Base-by-base conservation (phyloP, 345 rosid species). In the Gossypium bickii region DNA sequence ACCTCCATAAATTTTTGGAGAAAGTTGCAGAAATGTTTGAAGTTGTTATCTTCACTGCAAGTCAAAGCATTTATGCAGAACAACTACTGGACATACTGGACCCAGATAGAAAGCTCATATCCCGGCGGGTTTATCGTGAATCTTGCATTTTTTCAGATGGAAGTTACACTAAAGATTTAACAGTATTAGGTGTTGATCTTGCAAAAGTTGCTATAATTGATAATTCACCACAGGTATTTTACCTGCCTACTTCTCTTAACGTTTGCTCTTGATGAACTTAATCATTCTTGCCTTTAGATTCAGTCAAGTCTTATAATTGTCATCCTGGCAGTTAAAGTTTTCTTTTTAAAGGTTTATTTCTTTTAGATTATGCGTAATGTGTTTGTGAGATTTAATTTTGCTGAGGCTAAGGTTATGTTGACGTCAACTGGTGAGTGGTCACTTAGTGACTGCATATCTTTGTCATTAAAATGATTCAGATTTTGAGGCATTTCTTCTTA, bases 131-230 rank as follows among this genome's bases (percentile, higher is more conserved):
- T 78, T 93, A 92, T 83, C 98, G 96, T 2, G 97, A 93, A 78
- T 90, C 98, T 3, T 93, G 97, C 88, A 87, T 89, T 79, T 86
- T 89, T 81, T 85, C 82, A 38, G 96, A 92, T 73, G 98, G 96
- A 82, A 89, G 87, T 78, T 92, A 93, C 88, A 93, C 94, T 20
- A 93, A 93, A 86, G 98, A 93, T 83, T 85, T 93, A 88, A 89
- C 91, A 77, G 86, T 93, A 76, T 85, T 93, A 83, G 98, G 96
- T 79, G 87, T 93, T 83, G 98, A 93, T 85, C 90, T 92, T 67
- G 94, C 98, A 74, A 92, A 93, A 83, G 90, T 93, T 84, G 97
- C 96, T 61, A 90, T 93, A 63, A 83, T 93, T 89, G 98, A 93
- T 83, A 93, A 93, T 84, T 92, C 92, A 62, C 98, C 98, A 25